These are phyloP conservation scores for Tolypocladium endophyticum DNA, from an alignment of 2,329 filamentous ascomycete species.

Conservation along the genomic window DNA sequence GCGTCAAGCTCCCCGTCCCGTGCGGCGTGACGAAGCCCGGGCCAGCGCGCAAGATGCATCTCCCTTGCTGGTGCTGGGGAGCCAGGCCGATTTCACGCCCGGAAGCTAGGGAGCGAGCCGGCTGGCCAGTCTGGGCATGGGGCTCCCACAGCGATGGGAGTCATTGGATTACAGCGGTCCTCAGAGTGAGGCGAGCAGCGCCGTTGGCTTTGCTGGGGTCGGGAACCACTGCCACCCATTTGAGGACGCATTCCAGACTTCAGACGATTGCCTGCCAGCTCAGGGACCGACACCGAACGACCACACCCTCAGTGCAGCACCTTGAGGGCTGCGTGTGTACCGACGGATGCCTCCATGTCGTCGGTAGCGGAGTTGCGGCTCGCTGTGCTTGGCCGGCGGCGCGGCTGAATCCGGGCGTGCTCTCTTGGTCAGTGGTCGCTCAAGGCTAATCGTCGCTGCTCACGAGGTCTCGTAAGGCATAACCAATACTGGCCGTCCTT, in stretches of 20 bases:
- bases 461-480: background rate
- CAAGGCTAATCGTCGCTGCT: background rate
- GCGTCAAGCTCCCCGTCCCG: background rate
- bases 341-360: background rate
- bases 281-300: background rate
- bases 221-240: background rate
- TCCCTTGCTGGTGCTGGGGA: background rate
- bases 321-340: background rate
- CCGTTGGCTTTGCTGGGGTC: background rate
- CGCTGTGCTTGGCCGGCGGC: background rate
- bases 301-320: background rate
- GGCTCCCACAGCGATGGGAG: background rate
- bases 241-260: background rate
- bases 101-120: background rate
- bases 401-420: background rate
- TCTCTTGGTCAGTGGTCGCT: background rate
- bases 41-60: background rate
- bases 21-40: background rate
- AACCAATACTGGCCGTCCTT: background rate
- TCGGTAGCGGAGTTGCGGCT: background rate
- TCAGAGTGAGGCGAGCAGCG: background rate
- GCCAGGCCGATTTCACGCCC: background rate
- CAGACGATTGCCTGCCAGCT: background rate
- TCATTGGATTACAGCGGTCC: background rate
- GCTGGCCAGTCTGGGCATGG: background rate